phyloP scores from a whole-genome alignment of 169 alveolate genomes.

The Plasmodium adleri region DNA sequence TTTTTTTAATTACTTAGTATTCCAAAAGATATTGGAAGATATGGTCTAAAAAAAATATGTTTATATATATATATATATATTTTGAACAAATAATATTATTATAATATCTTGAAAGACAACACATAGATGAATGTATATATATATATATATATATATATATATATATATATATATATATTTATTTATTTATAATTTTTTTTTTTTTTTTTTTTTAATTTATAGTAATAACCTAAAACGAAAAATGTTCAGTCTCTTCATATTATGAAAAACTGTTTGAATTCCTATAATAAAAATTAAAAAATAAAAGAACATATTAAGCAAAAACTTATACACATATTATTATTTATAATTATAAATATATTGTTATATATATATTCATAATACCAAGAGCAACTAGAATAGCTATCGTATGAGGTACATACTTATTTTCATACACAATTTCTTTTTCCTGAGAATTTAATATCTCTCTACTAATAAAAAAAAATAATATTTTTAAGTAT shows the following conservation, averaged over 20 bases:
- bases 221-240: constrained; percentile 48
- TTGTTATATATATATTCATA: background rate
- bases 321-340: background rate
- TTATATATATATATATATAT: background rate
- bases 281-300: constrained; percentile 21
- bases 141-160: too few species aligned
- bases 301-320: background rate
- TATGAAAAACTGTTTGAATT: constrained; percentile 31
- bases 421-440: constrained; percentile 41
- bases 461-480: constrained; percentile 49
- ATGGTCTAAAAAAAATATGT: constrained; percentile 11
- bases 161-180: too few species aligned
- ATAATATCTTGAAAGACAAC: background rate
- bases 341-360: background rate
- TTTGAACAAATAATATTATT: background rate
- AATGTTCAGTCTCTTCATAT: constrained; percentile 4
- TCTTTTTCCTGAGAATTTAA: constrained; percentile 43
- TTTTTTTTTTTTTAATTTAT: too few species aligned
- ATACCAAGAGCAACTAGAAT: constrained; percentile 52
- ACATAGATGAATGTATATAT: background rate
- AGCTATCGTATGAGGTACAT: constrained; percentile 41
- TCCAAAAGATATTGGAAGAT: constrained; percentile 32
- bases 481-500: background rate
- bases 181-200: too few species aligned
- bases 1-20: constrained; percentile 21